phyloP scores from a whole-genome alignment of 345 rosid species.

The Heritiera littoralis region DNA sequence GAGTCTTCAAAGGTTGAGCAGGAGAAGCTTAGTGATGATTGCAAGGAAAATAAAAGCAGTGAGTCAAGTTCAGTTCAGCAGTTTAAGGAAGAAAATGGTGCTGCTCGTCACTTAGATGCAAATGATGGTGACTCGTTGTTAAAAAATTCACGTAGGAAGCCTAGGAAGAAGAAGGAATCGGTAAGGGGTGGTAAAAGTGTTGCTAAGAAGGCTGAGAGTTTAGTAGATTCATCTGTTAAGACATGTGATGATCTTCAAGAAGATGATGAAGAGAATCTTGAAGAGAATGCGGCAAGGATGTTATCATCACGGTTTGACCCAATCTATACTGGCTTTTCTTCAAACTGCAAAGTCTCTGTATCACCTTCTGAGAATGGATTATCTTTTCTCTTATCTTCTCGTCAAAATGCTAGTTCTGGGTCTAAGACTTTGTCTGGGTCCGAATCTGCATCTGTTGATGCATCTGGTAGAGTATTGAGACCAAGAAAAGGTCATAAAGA shows the following conservation, averaged over 20 bases:
- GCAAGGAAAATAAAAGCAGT: constrained; percentile 34
- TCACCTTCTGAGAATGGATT: constrained; percentile 43
- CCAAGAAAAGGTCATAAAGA: constrained; percentile 64
- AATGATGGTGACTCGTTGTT: constrained; percentile 35
- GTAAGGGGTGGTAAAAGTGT: constrained; percentile 25
- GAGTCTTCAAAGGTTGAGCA: constrained; percentile 38
- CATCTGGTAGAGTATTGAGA: constrained; percentile 69
- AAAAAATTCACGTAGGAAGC: constrained; percentile 43
- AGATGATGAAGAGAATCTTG: constrained; percentile 94
- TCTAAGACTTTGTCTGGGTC: constrained; percentile 45
- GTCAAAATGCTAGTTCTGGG: constrained; percentile 30
- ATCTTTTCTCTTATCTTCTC: constrained; percentile 42
- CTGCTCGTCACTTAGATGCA: constrained; percentile 33
- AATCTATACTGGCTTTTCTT: constrained; percentile 73
- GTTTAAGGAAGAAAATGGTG: constrained; percentile 45
- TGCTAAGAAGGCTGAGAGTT: constrained; percentile 43
- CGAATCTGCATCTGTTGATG: constrained; percentile 54
- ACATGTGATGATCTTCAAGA: constrained; percentile 45
- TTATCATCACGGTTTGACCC: constrained; percentile 91
- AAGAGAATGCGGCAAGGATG: constrained; percentile 98
- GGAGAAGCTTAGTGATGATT: constrained; percentile 39
- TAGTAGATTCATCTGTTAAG: constrained; percentile 34
- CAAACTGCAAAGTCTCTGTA: constrained; percentile 47
- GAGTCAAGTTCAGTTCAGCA: constrained; percentile 34
- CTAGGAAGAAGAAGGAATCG: constrained; percentile 50